Percentiles rank a stretch among this genome's conserved stretches.
These are phyloP conservation scores for Chenopodium quinoa DNA, from an alignment of 148 eudicot species.

Conservation along the genomic window DNA sequence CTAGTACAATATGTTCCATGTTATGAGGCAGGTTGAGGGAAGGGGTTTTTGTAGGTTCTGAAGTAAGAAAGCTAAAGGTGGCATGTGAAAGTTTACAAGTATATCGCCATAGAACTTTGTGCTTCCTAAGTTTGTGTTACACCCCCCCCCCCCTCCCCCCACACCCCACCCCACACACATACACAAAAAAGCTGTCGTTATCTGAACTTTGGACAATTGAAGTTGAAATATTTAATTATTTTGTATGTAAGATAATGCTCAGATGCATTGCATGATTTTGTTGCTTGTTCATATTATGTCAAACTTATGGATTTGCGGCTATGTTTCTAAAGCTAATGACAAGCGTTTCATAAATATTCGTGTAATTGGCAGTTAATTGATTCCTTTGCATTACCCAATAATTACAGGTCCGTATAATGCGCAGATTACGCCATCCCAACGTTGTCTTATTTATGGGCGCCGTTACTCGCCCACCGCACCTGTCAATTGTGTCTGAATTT, in stretches of 20 bases:
- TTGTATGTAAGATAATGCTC: too few relatives aligned
- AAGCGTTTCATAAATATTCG: conserved; percentile 1
- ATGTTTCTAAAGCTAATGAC: not conserved
- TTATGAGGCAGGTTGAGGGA: conserved; percentile 11
- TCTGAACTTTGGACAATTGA: too few relatives aligned
- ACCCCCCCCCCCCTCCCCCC: too few relatives aligned
- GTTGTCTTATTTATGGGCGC: conserved; percentile 99
- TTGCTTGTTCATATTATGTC: not conserved
- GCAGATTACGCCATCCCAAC: conserved; percentile 93
- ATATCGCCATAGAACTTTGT: too few relatives aligned
- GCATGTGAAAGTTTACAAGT: not conserved
- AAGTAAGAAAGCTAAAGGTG: not conserved
- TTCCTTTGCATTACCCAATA: not conserved
- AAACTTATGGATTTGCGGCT: not conserved
- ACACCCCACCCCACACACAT: too few relatives aligned
- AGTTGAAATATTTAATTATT: too few relatives aligned
- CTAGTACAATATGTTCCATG: not conserved
- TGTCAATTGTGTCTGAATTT: conserved; percentile 90
- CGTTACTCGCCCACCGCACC: conserved; percentile 96
- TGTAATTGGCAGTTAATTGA: conserved; percentile 11
- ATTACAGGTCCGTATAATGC: conserved; percentile 92
- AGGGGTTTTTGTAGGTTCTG: not conserved
- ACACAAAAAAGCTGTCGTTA: too few relatives aligned
- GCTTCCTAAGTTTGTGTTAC: too few relatives aligned
- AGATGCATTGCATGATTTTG: not conserved